phyloP scores from a whole-genome alignment of 108 stramenopile species.

The Conticribra guillardii region DNA sequence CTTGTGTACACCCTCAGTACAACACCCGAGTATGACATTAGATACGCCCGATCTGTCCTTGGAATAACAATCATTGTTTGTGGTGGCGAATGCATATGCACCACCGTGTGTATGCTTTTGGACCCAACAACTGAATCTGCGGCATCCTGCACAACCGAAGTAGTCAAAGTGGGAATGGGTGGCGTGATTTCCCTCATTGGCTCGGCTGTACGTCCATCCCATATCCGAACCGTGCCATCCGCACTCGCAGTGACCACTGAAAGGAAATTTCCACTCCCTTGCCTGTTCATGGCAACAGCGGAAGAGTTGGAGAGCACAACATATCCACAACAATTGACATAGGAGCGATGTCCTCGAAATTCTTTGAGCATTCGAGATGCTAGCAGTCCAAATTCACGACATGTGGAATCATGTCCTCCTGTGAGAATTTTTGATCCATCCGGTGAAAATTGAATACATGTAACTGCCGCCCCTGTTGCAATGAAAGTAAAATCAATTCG shows the following conservation, averaged over 20 bases:
- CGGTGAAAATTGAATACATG: slow-evolving; percentile 61
- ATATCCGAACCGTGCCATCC: slow-evolving; percentile 93
- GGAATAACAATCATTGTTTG: slow-evolving; percentile 75
- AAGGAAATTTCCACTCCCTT: slow-evolving; percentile 12
- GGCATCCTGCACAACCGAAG: slow-evolving; percentile 30
- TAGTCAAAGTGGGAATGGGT: slow-evolving; percentile 27
- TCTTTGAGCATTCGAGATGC: slow-evolving; percentile 79
- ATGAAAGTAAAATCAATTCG: background rate
- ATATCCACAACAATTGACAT: slow-evolving; percentile 78
- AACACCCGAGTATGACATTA: slow-evolving; percentile 61
- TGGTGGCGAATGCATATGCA: slow-evolving; percentile 65
- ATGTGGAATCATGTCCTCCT: slow-evolving; percentile 67
- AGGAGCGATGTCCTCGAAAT: slow-evolving; percentile 88
- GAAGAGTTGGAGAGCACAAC: slow-evolving; percentile 21
- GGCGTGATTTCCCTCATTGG: slow-evolving; percentile 60
- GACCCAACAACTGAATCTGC: slow-evolving; percentile 36
- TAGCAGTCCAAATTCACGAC: slow-evolving; percentile 82
- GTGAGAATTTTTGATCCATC: slow-evolving; percentile 77
- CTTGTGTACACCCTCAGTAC: slow-evolving; percentile 56
- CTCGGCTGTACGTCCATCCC: slow-evolving; percentile 82
- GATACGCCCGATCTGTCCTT: slow-evolving; percentile 60
- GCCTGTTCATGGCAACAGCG: background rate
- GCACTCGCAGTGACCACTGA: slow-evolving; percentile 85
- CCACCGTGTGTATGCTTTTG: slow-evolving; percentile 59
- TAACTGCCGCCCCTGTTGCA: slow-evolving; percentile 52